A percentile compares a stretch with the other conserved stretches of the same genome.
Evolutionary conservation across 306 rosid genomes (phyloP).

Genomic region (Abrus precatorius): DNA sequence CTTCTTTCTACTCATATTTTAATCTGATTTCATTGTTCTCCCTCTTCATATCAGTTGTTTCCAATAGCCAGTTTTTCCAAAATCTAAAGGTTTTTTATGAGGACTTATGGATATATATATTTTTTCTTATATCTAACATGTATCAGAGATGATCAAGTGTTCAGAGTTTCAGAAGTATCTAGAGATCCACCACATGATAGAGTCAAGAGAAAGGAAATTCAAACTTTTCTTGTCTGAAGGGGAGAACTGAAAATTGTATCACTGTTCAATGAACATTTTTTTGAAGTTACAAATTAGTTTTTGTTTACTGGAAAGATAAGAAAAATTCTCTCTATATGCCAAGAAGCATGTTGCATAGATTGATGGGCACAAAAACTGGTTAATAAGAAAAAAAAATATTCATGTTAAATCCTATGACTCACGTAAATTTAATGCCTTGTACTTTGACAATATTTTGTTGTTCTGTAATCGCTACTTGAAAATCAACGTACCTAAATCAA

Average conservation of each 20-base stretch:
- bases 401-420: neutral
- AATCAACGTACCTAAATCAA: neutral
- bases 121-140: neutral
- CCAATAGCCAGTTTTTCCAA: neutral
- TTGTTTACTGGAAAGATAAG: no score
- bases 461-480: neutral
- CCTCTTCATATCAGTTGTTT: constrained; percentile 12
- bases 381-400: no score
- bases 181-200: no score
- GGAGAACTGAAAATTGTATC: no score
- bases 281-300: no score
- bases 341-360: no score
- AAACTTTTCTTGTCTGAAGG: no score
- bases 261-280: no score
- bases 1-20: constrained; percentile 22
- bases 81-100: neutral
- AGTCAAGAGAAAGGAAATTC: no score
- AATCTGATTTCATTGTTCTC: constrained; percentile 26
- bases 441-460: neutral
- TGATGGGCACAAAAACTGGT: neutral
- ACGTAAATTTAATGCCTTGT: neutral
- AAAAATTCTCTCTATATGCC: no score
- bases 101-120: neutral
- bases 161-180: no score
- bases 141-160: no score